phyloP scores from a whole-genome alignment of 331 rosid species.

The Arachis monticola region DNA sequence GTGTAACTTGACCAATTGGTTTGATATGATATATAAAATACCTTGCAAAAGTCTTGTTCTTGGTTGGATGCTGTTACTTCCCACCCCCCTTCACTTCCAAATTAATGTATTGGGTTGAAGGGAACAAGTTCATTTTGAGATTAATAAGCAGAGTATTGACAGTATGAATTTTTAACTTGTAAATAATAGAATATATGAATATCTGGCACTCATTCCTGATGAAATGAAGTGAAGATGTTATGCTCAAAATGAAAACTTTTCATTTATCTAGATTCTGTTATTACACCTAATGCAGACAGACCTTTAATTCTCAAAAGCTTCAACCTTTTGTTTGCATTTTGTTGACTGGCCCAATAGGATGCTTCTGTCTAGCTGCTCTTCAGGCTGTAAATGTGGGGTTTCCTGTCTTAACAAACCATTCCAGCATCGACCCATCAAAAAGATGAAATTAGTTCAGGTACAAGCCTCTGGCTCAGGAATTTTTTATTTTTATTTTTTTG shows the following conservation, averaged over 20 bases:
- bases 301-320: not conserved
- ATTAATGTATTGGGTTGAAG: not conserved
- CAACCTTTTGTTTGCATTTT: not conserved
- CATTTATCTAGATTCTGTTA: constrained; percentile 10
- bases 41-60: not conserved
- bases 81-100: not conserved
- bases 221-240: not conserved
- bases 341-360: constrained; percentile 56
- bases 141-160: not conserved
- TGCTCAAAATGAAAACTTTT: constrained; percentile 4
- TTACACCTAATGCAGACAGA: not conserved
- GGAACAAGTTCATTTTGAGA: not conserved
- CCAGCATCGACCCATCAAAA: constrained; percentile 78
- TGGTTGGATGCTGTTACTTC: not conserved
- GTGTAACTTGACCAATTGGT: not conserved
- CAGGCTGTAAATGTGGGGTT: constrained; percentile 86
- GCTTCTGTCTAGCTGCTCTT: constrained; percentile 96
- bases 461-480: not conserved
- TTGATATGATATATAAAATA: not conserved
- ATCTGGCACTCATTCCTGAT: constrained; percentile 21
- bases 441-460: constrained; percentile 92
- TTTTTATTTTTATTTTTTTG: not conserved
- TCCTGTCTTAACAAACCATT: constrained; percentile 89
- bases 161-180: not conserved
- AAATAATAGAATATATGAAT: not conserved